A percentile compares a stretch with the other conserved stretches of the same genome.
Evolutionary conservation across 2,329 filamentous ascomycete genomes (phyloP).

Genomic region (Diaporthe velutina): DNA sequence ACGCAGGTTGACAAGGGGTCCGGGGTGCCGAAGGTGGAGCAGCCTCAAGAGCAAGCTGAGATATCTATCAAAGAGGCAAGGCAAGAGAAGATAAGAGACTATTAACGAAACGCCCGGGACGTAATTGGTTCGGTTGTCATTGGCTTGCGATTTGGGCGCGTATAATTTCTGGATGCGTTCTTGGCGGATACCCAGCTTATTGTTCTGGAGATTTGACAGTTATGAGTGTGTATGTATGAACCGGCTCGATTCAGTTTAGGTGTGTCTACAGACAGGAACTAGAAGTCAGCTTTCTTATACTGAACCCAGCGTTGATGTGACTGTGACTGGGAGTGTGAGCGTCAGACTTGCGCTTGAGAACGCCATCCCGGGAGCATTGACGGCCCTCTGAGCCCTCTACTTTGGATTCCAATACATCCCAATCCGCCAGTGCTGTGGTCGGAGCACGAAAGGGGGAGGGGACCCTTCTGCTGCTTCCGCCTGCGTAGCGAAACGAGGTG

Average conservation of each 20-base stretch:
- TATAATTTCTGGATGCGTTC: not conserved
- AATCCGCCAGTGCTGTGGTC: not conserved
- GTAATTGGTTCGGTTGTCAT: not conserved
- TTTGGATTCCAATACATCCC: not conserved
- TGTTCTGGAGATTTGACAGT: not conserved
- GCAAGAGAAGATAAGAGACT: constrained; percentile 37
- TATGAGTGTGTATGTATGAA: not conserved
- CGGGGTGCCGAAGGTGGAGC: not conserved
- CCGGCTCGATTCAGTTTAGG: not conserved
- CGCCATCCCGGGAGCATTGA: not conserved
- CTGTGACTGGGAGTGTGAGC: not conserved
- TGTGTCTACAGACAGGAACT: not conserved
- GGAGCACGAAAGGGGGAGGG: not conserved
- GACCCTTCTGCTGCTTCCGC: not conserved
- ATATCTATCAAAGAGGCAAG: constrained; percentile 35
- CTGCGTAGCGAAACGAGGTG: not conserved
- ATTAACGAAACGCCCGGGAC: not conserved
- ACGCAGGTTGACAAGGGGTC: not conserved
- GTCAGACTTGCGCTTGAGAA: not conserved
- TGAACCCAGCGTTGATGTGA: not conserved
- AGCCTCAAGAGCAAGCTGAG: not conserved
- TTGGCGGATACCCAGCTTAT: constrained; percentile 22
- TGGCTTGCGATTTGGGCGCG: not conserved
- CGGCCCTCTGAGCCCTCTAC: not conserved
- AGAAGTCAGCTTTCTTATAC: not conserved